These are phyloP conservation scores for Pseudoturritis turrita DNA, from an alignment of 345 rosid genomes.

Conservation along the genomic window DNA sequence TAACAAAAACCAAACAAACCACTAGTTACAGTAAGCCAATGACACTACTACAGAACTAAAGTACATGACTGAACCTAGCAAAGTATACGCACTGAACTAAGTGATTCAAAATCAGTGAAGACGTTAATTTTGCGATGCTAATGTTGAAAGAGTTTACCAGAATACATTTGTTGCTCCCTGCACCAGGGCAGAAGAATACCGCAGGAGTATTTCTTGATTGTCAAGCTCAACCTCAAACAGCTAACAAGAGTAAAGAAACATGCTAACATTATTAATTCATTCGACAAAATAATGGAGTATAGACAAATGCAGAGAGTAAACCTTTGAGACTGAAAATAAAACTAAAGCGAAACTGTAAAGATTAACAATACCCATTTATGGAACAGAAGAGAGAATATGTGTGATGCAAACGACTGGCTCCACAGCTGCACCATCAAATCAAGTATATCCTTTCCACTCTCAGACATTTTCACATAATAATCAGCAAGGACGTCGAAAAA, in stretches of 20 bases:
- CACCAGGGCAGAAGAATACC: conserved; percentile 95
- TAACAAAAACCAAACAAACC: neutral
- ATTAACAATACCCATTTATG: conserved; percentile 85
- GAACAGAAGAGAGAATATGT: conserved; percentile 78
- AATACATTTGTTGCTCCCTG: conserved; percentile 97
- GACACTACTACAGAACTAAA: neutral
- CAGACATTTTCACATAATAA: conserved; percentile 60
- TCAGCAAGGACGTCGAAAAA: conserved; percentile 91
- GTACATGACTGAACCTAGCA: neutral
- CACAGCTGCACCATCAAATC: conserved; percentile 91
- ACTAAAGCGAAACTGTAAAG: neutral
- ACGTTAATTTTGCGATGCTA: too few relatives aligned
- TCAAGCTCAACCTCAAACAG: conserved; percentile 80
- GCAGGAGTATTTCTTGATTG: conserved; percentile 64
- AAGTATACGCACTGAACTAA: conserved; percentile 1
- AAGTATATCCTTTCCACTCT: conserved; percentile 68
- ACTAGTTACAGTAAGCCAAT: neutral
- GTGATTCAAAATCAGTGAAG: too few relatives aligned
- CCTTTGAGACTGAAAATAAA: neutral
- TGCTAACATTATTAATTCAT: neutral
- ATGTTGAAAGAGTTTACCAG: too few relatives aligned
- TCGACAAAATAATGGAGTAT: neutral
- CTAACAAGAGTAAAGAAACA: conserved; percentile 41
- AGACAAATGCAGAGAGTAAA: neutral
- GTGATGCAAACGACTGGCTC: conserved; percentile 97